Percentiles rank a stretch among this genome's conserved stretches.
These are phyloP conservation scores for Jimgerdemannia flammicorona DNA, from an alignment of 192 early-diverging fungal genomes.

Conservation along the genomic window DNA sequence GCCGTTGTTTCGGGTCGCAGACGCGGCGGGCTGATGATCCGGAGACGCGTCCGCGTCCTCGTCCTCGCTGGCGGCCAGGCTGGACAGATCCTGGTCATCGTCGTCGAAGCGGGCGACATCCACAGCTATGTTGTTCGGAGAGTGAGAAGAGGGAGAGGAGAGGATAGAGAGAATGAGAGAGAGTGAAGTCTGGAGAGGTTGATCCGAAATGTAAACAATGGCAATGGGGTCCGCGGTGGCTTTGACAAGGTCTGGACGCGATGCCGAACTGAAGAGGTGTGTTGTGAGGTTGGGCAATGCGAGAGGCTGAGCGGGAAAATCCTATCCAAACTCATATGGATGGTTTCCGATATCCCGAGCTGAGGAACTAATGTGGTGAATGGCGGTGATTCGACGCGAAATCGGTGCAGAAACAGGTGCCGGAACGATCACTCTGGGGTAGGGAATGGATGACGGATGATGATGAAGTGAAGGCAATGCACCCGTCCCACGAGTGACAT, in stretches of 20 bases:
- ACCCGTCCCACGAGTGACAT: not conserved
- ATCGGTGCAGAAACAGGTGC: not conserved
- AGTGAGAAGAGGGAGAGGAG: not conserved
- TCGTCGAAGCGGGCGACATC: not conserved
- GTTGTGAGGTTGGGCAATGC: not conserved
- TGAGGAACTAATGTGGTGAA: not conserved
- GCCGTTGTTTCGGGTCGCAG: not conserved
- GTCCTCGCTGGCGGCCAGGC: not conserved
- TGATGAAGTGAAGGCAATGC: not conserved
- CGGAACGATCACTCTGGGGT: not conserved
- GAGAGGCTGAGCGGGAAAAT: not conserved
- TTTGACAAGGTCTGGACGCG: not conserved
- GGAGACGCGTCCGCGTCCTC: not conserved
- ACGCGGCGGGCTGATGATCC: not conserved
- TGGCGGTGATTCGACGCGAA: not conserved
- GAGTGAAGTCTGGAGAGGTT: not conserved
- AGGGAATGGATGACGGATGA: not conserved
- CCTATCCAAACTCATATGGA: not conserved
- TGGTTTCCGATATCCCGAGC: not conserved
- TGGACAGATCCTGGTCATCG: not conserved
- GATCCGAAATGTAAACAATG: not conserved
- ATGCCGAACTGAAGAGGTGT: not conserved
- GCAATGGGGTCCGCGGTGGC: not conserved
- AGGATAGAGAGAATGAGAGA: not conserved
- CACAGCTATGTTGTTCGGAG: not conserved